phyloP scores from a whole-genome alignment of 1,284 basidiomycete species.

The Erythrobasidium hasegawianum region DNA sequence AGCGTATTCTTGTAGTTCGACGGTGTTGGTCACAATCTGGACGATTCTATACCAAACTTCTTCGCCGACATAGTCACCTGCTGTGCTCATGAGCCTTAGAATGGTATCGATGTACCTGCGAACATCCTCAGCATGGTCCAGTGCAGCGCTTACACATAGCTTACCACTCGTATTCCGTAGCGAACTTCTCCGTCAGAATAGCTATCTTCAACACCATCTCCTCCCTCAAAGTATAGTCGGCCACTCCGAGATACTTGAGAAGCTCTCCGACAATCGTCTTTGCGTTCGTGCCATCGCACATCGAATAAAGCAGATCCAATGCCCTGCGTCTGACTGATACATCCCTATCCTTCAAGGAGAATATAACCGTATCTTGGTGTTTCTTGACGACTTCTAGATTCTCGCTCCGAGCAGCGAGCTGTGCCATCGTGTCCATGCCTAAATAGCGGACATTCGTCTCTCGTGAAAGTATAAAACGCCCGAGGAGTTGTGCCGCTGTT shows the following conservation, averaged over 20 bases:
- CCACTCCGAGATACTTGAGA: slow-evolving; percentile 83
- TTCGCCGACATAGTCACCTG: slow-evolving; percentile 96
- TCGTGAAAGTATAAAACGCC: slow-evolving; percentile 91
- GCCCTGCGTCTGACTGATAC: slow-evolving; percentile 93
- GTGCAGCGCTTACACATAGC: slow-evolving; percentile 37
- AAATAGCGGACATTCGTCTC: slow-evolving; percentile 99
- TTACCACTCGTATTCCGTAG: slow-evolving; percentile 60
- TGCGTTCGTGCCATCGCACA: slow-evolving; percentile 96
- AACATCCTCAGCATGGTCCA: slow-evolving; percentile 67
- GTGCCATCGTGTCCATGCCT: slow-evolving; percentile 96
- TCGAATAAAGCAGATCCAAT: slow-evolving; percentile 92
- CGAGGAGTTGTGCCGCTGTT: slow-evolving; percentile 85
- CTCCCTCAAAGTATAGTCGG: slow-evolving; percentile 91
- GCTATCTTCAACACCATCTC: slow-evolving; percentile 99
- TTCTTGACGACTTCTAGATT: slow-evolving; percentile 88
- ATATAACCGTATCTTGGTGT: slow-evolving; percentile 92
- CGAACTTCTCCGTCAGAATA: slow-evolving; percentile 95
- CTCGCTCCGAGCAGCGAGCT: slow-evolving; percentile 81
- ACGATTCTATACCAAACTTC: slow-evolving; percentile 99
- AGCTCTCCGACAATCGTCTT: slow-evolving; percentile 93
- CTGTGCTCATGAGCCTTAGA: slow-evolving; percentile 87
- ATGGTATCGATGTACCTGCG: slow-evolving; percentile 82
- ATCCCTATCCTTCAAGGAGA: slow-evolving; percentile 91
- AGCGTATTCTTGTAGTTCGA: slow-evolving; percentile 81
- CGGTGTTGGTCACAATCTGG: slow-evolving; percentile 97